Evolutionary conservation across 352 stramenopile genomes (phyloP).

Genomic region (Globisporangium paddicum): DNA sequence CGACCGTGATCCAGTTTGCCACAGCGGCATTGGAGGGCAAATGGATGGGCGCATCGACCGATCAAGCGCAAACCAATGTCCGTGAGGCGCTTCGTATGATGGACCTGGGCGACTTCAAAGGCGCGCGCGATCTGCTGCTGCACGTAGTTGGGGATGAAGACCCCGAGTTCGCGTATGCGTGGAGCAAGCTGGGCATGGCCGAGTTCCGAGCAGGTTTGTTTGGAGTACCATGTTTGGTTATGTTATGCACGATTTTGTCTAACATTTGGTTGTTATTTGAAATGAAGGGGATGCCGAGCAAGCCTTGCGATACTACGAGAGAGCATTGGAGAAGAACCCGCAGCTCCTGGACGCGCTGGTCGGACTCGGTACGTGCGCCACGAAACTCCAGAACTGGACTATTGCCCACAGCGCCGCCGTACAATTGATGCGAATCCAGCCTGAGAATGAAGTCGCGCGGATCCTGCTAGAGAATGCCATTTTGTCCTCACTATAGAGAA

Average conservation of each 20-base stretch:
- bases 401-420: slow-evolving; percentile 51
- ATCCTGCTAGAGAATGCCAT: slow-evolving; percentile 69
- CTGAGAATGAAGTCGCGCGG: slow-evolving; percentile 53
- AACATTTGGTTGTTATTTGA: not conserved
- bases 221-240: not conserved
- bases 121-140: slow-evolving; percentile 41
- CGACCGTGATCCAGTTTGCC: slow-evolving; percentile 65
- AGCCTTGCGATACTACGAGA: slow-evolving; percentile 55
- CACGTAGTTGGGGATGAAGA: slow-evolving; percentile 36
- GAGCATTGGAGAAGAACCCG: slow-evolving; percentile 62
- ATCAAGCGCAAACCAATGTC: slow-evolving; percentile 32
- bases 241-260: not conserved
- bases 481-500: slow-evolving; percentile 39
- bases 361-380: slow-evolving; percentile 70
- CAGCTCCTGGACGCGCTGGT: slow-evolving; percentile 64
- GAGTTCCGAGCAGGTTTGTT: slow-evolving; percentile 51
- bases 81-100: slow-evolving; percentile 39
- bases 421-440: slow-evolving; percentile 54
- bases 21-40: slow-evolving; percentile 65
- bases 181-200: slow-evolving; percentile 70
- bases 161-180: slow-evolving; percentile 59
- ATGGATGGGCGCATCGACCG: slow-evolving; percentile 59
- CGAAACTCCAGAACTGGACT: slow-evolving; percentile 57
- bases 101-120: slow-evolving; percentile 29
- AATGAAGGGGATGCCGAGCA: slow-evolving; percentile 44